Base-by-base conservation (phyloP, 1,139 yeast genomes). In the Schwanniomyces etchellsii region DNA sequence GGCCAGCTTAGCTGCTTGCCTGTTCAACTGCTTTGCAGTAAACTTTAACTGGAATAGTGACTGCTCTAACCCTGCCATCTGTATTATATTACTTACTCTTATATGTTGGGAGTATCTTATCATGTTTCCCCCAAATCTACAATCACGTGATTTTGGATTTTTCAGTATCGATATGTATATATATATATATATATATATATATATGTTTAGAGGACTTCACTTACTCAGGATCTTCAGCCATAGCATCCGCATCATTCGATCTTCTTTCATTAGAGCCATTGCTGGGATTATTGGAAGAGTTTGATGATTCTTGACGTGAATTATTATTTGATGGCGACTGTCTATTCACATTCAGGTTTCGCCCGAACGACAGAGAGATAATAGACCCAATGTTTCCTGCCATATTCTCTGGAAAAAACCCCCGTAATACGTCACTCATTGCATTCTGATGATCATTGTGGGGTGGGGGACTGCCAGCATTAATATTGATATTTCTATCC, bases 21-120 rank as follows among this genome's bases (percentile, higher is more conserved):
- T 73, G 48, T 78, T 84, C 36, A 93, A 71, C 63, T 84, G 95
- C 55, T 91, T 93, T 3, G 97, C 93, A 2, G 98, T 91, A 57
- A 91, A 91, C 65, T 84, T 67, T 34, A 67, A 53, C 42, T 67
- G 74, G 38, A 67, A 67, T 33, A 60, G 48, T 26, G 72, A 64
- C 45, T 67, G 70, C 47, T 67, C 74, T 43, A 67, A 54, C 15
- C 73, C 73, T 15, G 74, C 58, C 74, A 67, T 67, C 24, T 15
- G n/a, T n/a, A n/a, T n/a, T n/a, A n/a, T n/a, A n/a, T n/a, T n/a
- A n/a, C n/a, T n/a, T 28, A 11, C 9, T 16, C n/a, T n/a, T n/a
- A n/a, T n/a, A n/a, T n/a, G n/a, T 24, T n/a, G n/a, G n/a, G n/a
- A n/a, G n/a, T n/a, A n/a, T n/a, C n/a, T n/a, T 15, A 17, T 23